Conservation (phyloP, 257 asterid species). For the Lycium ferocissimum region DNA sequence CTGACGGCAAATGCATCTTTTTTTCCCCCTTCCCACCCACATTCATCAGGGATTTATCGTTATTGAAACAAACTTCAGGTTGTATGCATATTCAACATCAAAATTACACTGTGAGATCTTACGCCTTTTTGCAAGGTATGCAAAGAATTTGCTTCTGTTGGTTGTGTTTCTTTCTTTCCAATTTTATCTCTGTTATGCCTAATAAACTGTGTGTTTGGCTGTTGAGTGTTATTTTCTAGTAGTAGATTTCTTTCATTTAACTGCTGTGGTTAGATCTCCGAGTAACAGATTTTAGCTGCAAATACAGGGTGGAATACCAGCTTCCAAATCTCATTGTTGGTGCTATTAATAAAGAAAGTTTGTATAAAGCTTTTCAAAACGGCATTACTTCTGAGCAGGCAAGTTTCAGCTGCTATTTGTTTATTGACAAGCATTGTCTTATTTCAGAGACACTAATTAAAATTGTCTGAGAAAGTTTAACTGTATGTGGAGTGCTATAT, state of each 20-base stretch:
- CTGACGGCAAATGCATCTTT: not conserved
- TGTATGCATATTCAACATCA: slow-evolving; percentile 93
- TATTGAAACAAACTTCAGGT: slow-evolving; percentile 92
- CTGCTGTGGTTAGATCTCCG: not conserved
- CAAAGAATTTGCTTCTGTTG: slow-evolving; percentile 4
- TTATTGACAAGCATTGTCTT: slow-evolving; percentile 4
- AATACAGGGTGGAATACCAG: slow-evolving; percentile 91
- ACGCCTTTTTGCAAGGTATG: slow-evolving; percentile 92
- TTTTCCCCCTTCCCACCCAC: slow-evolving; percentile 19
- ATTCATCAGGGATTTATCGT: slow-evolving; percentile 86
- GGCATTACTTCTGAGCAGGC: slow-evolving; percentile 95
- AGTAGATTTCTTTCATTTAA: not conserved
- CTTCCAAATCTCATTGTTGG: slow-evolving; percentile 96
- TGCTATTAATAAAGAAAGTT: slow-evolving; percentile 93
- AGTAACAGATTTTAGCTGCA: slow-evolving; percentile 36
- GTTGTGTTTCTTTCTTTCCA: not conserved
- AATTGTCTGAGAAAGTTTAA: not conserved
- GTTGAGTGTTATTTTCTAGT: not conserved
- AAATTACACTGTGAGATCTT: slow-evolving; percentile 90
- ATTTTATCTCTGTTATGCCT: not conserved
- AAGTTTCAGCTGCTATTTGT: slow-evolving; percentile 34
- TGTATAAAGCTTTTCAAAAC: slow-evolving; percentile 83
- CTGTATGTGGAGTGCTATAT: slow-evolving; percentile 8
- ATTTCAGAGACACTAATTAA: not conserved
- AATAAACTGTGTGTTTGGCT: not conserved